Percentiles rank a stretch among this genome's conserved stretches.
Conservation (phyloP, 73 alveolate species). For the Symbiodinium pilosum region DNA sequence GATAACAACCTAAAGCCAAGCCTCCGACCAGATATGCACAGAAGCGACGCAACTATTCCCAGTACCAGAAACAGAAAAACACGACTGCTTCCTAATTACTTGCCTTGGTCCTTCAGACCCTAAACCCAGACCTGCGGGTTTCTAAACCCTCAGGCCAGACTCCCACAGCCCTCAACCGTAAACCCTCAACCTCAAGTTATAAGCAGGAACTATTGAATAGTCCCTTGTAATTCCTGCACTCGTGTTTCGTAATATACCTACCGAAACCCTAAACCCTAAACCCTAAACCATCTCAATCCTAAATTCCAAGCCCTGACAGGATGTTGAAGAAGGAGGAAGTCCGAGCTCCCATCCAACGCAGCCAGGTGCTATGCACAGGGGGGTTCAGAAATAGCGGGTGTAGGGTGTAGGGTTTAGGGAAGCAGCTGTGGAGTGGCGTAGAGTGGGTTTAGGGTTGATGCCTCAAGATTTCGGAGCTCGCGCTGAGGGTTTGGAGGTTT, state of each 20-base stretch:
- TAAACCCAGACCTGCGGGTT: no score
- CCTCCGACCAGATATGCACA: no score
- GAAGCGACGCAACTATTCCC: no score
- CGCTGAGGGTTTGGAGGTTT: not conserved
- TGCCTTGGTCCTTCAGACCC: no score
- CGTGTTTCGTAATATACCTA: no score
- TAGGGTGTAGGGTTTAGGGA: not conserved
- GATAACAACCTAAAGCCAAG: no score
- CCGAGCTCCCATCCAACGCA: not conserved
- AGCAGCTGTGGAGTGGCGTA: not conserved
- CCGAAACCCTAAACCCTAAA: not conserved
- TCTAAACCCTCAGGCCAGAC: no score
- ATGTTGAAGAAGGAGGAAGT: not conserved
- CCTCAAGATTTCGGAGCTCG: no score
- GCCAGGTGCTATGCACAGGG: not conserved
- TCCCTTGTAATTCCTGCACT: no score
- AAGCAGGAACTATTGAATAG: no score
- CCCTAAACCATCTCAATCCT: not conserved
- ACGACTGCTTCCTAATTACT: no score
- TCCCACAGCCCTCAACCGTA: not conserved
- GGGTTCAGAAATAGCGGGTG: not conserved
- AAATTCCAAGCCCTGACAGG: not conserved
- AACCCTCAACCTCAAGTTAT: not conserved
- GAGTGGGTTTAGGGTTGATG: not conserved
- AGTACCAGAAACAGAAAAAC: no score